Evolutionary conservation across 1,139 yeast genomes (phyloP).

Genomic region (Debaryomyces robertsiae): DNA sequence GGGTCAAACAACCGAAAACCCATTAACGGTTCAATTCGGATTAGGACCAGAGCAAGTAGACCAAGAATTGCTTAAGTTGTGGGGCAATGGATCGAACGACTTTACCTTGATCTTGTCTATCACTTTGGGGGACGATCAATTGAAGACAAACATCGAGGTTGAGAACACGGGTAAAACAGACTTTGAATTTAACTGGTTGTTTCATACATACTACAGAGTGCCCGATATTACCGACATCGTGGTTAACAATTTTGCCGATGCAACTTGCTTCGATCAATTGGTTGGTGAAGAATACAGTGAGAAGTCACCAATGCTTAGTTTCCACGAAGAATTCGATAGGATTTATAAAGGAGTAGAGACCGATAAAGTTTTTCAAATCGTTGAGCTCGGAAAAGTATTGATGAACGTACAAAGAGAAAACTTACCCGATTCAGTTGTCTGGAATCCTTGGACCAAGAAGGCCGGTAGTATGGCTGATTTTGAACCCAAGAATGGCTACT

Average conservation of each 20-base stretch:
- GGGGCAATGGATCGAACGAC: slow-evolving; percentile 57
- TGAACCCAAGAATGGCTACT: slow-evolving; percentile 79
- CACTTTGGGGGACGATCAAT: slow-evolving; percentile 51
- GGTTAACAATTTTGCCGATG: slow-evolving; percentile 76
- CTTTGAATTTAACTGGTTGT: slow-evolving; percentile 90
- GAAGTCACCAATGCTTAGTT: slow-evolving; percentile 70
- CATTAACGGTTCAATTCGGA: slow-evolving; percentile 82
- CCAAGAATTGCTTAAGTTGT: slow-evolving; percentile 57
- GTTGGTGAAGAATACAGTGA: slow-evolving; percentile 63
- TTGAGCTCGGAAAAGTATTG: slow-evolving; percentile 68
- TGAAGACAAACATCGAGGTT: slow-evolving; percentile 73
- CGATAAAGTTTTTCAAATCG: slow-evolving; percentile 60
- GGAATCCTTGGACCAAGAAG: slow-evolving; percentile 96
- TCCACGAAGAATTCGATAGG: slow-evolving; percentile 81
- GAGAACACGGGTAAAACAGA: slow-evolving; percentile 63
- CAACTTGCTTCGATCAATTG: slow-evolving; percentile 73
- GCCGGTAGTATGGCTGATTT: slow-evolving; percentile 84
- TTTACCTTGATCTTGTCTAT: slow-evolving; percentile 78
- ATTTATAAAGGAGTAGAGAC: slow-evolving; percentile 67
- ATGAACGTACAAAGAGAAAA: slow-evolving; percentile 66
- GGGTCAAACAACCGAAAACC: slow-evolving; percentile 65
- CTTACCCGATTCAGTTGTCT: slow-evolving; percentile 87
- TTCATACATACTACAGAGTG: slow-evolving; percentile 86
- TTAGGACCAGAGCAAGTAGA: slow-evolving; percentile 82
- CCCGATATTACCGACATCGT: slow-evolving; percentile 76